Conservation (phyloP, 148 eudicot genomes). For the Camellia sinensis region DNA sequence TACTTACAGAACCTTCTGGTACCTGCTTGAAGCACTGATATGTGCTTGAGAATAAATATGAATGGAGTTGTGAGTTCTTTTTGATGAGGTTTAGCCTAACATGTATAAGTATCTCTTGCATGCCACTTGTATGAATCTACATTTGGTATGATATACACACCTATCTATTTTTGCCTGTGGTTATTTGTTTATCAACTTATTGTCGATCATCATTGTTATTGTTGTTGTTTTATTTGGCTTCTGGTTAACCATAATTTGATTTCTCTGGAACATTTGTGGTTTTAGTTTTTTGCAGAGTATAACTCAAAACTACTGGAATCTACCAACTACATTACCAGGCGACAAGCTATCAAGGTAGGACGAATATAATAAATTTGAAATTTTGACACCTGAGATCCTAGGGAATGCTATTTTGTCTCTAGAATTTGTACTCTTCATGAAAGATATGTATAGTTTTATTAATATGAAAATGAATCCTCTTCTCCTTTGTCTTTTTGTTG, state of each 20-base stretch:
- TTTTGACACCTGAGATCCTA: background rate
- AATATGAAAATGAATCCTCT: background rate
- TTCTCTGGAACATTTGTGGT: background rate
- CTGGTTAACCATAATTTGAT: slow-evolving; percentile 4
- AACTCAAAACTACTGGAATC: slow-evolving; percentile 84
- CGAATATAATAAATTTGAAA: background rate
- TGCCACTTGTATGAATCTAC: background rate
- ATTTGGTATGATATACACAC: background rate
- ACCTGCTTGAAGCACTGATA: background rate
- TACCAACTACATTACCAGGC: slow-evolving; percentile 71
- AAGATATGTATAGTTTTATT: background rate
- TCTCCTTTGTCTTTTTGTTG: background rate
- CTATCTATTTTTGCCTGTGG: background rate
- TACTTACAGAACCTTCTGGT: background rate
- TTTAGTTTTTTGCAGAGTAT: slow-evolving; percentile 53
- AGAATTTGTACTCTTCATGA: background rate
- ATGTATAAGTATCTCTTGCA: background rate
- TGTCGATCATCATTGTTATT: background rate
- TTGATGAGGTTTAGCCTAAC: background rate
- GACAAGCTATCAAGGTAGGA: slow-evolving; percentile 79
- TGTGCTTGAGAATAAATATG: background rate
- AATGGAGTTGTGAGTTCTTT: background rate
- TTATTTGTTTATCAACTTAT: background rate
- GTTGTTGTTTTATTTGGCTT: slow-evolving; percentile 6
- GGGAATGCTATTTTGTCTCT: background rate